Base-by-base conservation (phyloP, 2,329 filamentous ascomycete genomes). In the Trichoderma harzianum region DNA sequence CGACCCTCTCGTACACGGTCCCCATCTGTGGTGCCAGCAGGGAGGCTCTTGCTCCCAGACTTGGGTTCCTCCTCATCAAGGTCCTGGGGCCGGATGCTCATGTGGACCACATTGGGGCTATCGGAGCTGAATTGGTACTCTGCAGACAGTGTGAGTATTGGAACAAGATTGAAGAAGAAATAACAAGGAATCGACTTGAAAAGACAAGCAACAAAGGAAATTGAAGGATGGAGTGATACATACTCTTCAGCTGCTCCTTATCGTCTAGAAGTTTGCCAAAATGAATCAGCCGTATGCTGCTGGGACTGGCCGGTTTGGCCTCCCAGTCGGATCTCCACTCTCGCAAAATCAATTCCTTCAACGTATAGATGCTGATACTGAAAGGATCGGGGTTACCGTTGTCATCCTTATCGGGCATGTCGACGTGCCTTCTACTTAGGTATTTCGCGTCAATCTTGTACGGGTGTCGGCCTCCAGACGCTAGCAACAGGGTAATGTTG, bases 261-360 rank as follows among this genome's bases (percentile, higher is more conserved):
- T 98, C 95, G 76, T 97, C 94, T 75, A 98, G 84, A 80, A 98
- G 85, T 79, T 95, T 94, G 66, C 95, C 95, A 82, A 97, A 96
- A 74, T 94, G 93, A 78, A 98, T 98, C 77, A 98, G 83, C 65
- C 95, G 88, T 84, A 98, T 98, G 73, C 92, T 93, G 78, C 91
- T 95, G 12, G 95, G 95, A 78, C 93, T 96, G 30, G 92, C 90
- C 1, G 95, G 95, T 78, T 93, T 91, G 18, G 90, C 84, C 78
- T 97, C 95, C 95, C 95, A 98, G 79, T 98, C 93, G 77, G 91
- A 91, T 76, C 94, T 88, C 95, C 95, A 98, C 80, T 98, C 95
- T 77, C 93, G 88, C 84, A 96, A 88, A 79, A 98, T 97, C 78
- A 98, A 84, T 83, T 98, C 94, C 82, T 98, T 98, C 75, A 98